phyloP scores from a whole-genome alignment of 2,329 filamentous ascomycete species.

The Calonectria leucothoes region DNA sequence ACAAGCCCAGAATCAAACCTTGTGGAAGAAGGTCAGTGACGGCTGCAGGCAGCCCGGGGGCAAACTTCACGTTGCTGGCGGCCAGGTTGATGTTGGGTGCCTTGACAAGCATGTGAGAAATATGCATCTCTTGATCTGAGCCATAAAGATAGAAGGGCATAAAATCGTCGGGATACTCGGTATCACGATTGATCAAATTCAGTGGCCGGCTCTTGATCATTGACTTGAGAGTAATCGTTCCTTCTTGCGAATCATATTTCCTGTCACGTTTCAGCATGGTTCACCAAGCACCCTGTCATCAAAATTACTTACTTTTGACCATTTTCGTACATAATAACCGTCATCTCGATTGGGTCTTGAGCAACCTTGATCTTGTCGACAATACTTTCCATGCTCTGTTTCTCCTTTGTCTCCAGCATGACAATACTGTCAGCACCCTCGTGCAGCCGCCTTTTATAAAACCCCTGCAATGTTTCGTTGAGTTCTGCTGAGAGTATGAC shows the following conservation, averaged over 20 bases:
- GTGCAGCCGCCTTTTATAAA: background rate
- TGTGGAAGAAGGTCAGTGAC: constrained; percentile 23
- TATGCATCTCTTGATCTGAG: constrained; percentile 47
- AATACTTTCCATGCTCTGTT: background rate
- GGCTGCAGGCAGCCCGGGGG: constrained; percentile 27
- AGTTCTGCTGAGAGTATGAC: constrained; percentile 43
- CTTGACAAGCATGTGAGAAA: constrained; percentile 56
- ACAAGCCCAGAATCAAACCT: constrained; percentile 44
- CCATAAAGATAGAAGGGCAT: constrained; percentile 61
- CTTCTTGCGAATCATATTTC: constrained; percentile 31
- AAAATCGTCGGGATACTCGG: constrained; percentile 47
- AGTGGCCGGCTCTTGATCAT: constrained; percentile 50
- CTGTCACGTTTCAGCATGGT: background rate
- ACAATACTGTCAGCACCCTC: constrained; percentile 21
- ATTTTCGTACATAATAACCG: constrained; percentile 26
- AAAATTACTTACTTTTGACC: background rate
- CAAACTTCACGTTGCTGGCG: constrained; percentile 36
- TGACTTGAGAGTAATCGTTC: constrained; percentile 36
- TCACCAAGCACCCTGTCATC: background rate
- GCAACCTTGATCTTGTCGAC: background rate
- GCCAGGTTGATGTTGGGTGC: constrained; percentile 54
- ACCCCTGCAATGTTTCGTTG: background rate
- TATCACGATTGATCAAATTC: constrained; percentile 48
- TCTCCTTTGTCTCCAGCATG: constrained; percentile 26
- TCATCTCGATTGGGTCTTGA: background rate